phyloP scores from a whole-genome alignment of 345 rosid genomes.

The Reutealis trisperma region DNA sequence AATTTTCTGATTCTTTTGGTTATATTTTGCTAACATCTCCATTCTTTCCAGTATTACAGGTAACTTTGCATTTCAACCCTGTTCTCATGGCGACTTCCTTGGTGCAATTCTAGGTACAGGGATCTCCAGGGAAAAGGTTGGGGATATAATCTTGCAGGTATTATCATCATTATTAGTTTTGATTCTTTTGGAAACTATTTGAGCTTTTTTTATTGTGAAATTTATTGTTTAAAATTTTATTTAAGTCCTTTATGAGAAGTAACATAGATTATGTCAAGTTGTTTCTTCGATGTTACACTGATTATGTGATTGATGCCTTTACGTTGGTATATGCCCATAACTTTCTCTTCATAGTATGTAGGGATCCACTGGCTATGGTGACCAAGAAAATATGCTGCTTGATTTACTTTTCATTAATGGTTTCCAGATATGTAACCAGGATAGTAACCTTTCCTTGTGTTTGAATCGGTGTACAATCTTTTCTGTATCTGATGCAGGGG shows the following conservation, averaged over 20 bases:
- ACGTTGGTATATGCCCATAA: too few species aligned
- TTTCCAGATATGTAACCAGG: too few species aligned
- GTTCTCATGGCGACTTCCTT: slow-evolving; percentile 93
- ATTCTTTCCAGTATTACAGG: slow-evolving; percentile 64
- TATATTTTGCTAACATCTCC: background rate
- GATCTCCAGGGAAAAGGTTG: slow-evolving; percentile 79
- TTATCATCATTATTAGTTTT: slow-evolving; percentile 14
- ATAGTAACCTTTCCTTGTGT: too few species aligned
- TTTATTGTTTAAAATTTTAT: background rate
- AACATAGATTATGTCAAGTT: background rate
- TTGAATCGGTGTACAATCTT: too few species aligned
- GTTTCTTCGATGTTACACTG: background rate
- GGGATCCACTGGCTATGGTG: too few species aligned
- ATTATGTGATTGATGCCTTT: background rate
- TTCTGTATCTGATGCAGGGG: too few species aligned
- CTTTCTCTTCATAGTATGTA: too few species aligned
- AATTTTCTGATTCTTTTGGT: background rate
- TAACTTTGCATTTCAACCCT: slow-evolving; percentile 69
- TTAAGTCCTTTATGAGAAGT: background rate
- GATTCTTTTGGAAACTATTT: background rate
- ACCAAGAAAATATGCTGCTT: too few species aligned
- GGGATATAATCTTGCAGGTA: slow-evolving; percentile 93
- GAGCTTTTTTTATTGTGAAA: background rate
- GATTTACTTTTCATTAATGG: too few species aligned
- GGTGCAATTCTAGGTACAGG: slow-evolving; percentile 94